phyloP scores from a whole-genome alignment of 352 stramenopile species.

The Nothophytophthora sp. region DNA sequence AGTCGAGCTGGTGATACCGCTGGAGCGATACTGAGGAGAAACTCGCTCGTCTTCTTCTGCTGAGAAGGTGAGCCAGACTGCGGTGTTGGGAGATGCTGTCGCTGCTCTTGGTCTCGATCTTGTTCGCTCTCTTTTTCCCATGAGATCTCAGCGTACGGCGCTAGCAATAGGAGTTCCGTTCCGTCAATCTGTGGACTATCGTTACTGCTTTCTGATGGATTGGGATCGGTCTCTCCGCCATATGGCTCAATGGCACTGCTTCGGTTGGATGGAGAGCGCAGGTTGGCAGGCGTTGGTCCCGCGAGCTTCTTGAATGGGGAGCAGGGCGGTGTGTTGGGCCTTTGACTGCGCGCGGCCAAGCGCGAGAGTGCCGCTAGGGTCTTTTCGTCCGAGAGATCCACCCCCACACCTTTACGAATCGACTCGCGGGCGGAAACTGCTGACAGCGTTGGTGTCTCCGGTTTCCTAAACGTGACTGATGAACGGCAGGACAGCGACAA shows the following conservation, averaged over 20 bases:
- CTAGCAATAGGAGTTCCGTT: slow-evolving; percentile 27
- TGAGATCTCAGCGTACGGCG: slow-evolving; percentile 23
- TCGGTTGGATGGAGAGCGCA: not conserved
- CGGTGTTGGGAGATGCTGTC: not conserved
- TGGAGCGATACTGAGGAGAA: not conserved
- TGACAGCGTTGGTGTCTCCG: slow-evolving; percentile 32
- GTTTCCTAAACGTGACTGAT: slow-evolving; percentile 10
- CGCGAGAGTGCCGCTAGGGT: slow-evolving; percentile 45
- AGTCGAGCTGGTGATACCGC: slow-evolving; percentile 25
- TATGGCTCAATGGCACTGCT: not conserved
- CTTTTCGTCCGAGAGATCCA: slow-evolving; percentile 53
- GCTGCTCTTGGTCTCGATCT: slow-evolving; percentile 2
- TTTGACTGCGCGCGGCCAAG: slow-evolving; percentile 34
- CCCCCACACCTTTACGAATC: slow-evolving; percentile 43
- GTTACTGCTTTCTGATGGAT: slow-evolving; percentile 1
- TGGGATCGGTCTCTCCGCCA: slow-evolving; percentile 10
- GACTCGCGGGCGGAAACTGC: slow-evolving; percentile 42
- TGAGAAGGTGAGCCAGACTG: slow-evolving; percentile 1
- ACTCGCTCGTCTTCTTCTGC: slow-evolving; percentile 4
- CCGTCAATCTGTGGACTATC: slow-evolving; percentile 13
- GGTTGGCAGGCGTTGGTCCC: not conserved
- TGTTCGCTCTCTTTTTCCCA: slow-evolving; percentile 19
- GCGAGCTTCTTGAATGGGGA: slow-evolving; percentile 25
- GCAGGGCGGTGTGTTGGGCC: slow-evolving; percentile 26
- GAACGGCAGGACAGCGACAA: slow-evolving; percentile 33